A percentile compares a stretch with the other conserved stretches of the same genome.
Evolutionary conservation across 345 rosid genomes (phyloP).

Genomic region (Arabidopsis suecica): DNA sequence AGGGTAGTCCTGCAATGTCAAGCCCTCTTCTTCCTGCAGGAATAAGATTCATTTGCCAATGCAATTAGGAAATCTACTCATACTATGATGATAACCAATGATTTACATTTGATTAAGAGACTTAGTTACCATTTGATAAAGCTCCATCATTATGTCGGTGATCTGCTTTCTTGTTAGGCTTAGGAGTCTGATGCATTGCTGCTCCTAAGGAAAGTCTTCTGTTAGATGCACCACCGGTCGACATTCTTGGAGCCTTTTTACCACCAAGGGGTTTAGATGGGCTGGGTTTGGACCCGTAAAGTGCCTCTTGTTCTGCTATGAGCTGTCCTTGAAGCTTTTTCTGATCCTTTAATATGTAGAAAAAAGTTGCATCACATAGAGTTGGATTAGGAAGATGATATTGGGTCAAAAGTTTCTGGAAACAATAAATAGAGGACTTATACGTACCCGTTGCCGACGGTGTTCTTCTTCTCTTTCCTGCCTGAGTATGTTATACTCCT

Average conservation of each 20-base stretch:
- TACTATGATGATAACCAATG: background rate
- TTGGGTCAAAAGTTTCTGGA: background rate
- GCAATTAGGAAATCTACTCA: background rate
- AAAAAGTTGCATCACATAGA: conserved; percentile 21
- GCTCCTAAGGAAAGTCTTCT: conserved; percentile 85
- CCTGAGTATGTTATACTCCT: conserved; percentile 72
- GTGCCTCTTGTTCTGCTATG: conserved; percentile 91
- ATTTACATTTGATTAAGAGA: background rate
- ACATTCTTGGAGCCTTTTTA: conserved; percentile 76
- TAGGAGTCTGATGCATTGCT: conserved; percentile 70
- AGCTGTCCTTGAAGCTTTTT: conserved; percentile 97
- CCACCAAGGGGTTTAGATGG: conserved; percentile 81
- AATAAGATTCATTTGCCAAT: background rate
- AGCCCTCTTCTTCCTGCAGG: conserved; percentile 43
- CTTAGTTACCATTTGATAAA: conserved; percentile 62
- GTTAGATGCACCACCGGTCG: conserved; percentile 73
- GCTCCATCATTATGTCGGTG: conserved; percentile 57
- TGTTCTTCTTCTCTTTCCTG: conserved; percentile 97
- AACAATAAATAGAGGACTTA: conserved; percentile 4
- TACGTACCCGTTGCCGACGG: conserved; percentile 76
- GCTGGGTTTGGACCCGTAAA: conserved; percentile 96
- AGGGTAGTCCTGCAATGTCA: conserved; percentile 70
- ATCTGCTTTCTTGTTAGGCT: conserved; percentile 66
- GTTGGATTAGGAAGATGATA: conserved; percentile 8
- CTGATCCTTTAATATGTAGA: conserved; percentile 68